These are phyloP conservation scores for Dactylellina parvicollis DNA, from an alignment of 2,329 filamentous ascomycete species.

Conservation along the genomic window DNA sequence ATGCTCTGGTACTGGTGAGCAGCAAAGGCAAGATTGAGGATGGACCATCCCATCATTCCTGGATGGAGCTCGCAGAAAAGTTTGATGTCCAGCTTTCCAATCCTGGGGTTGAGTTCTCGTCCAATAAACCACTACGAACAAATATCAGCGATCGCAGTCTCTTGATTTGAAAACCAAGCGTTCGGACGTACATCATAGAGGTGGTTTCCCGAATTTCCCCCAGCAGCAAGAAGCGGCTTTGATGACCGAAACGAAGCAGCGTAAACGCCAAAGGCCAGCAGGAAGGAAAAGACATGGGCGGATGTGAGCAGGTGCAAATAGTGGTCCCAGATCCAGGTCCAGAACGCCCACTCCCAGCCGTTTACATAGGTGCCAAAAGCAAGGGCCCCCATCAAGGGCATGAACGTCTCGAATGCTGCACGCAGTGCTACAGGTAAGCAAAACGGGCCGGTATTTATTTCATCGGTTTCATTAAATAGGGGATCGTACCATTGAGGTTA, in stretches of 20 bases:
- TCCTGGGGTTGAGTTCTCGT: conserved; percentile 89
- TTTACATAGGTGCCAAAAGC: conserved; percentile 76
- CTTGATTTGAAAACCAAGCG: not conserved
- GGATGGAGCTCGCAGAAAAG: conserved; percentile 90
- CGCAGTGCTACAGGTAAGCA: too few species aligned
- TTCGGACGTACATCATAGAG: conserved; percentile 74
- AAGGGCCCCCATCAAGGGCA: conserved; percentile 75
- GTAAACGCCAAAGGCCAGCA: conserved; percentile 81
- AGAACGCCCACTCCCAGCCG: conserved; percentile 84
- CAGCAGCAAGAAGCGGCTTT: conserved; percentile 75
- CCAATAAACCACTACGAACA: conserved; percentile 80
- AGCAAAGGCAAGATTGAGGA: conserved; percentile 84
- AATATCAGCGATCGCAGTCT: not conserved
- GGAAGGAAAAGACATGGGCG: conserved; percentile 79
- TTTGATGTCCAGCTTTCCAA: conserved; percentile 91
- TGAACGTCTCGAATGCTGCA: conserved; percentile 57
- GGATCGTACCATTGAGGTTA: conserved; percentile 63
- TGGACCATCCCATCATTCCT: conserved; percentile 86
- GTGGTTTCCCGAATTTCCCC: conserved; percentile 82
- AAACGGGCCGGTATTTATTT: too few species aligned
- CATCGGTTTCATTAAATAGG: too few species aligned
- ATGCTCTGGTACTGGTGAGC: conserved; percentile 88
- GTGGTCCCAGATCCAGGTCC: conserved; percentile 93
- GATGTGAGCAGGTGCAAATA: conserved; percentile 85
- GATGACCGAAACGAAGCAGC: conserved; percentile 81